Percentiles rank a stretch among this genome's conserved stretches.
Conservation (phyloP, 2,329 filamentous ascomycete species). For the Penicillium sp. region DNA sequence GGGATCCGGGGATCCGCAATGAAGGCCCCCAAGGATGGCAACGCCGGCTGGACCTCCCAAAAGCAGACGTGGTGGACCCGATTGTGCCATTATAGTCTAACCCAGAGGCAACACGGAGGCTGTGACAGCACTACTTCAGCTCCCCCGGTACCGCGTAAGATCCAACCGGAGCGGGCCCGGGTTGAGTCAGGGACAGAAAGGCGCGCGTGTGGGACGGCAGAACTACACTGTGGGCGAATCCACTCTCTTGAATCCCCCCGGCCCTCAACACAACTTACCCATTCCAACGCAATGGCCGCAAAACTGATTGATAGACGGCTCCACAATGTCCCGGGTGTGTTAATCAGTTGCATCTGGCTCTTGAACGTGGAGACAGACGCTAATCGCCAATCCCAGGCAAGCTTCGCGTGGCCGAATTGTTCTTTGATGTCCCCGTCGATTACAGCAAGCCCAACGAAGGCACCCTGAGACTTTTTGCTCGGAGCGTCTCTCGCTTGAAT, state of each 20-base stretch:
- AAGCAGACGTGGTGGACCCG: conserved; percentile 3
- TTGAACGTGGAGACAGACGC: no score
- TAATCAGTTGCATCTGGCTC: neutral
- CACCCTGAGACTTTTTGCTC: conserved; percentile 72
- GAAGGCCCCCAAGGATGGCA: neutral
- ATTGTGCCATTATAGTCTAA: no score
- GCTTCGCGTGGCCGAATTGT: conserved; percentile 73
- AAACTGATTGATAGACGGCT: conserved; percentile 39
- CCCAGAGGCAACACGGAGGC: no score
- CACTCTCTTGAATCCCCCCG: no score
- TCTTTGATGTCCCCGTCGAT: conserved; percentile 83
- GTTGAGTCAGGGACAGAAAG: conserved; percentile 3
- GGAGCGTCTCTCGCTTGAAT: conserved; percentile 62
- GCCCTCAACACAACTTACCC: conserved; percentile 6
- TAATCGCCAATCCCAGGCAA: conserved; percentile 55
- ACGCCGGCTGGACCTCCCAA: conserved; percentile 18
- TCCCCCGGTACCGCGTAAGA: neutral
- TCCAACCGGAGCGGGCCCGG: neutral
- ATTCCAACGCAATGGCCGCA: conserved; percentile 32
- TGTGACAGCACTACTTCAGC: neutral
- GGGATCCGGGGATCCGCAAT: conserved; percentile 16
- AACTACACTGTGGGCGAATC: no score
- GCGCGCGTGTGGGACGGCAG: no score
- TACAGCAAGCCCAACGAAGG: conserved; percentile 61
- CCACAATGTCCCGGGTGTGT: conserved; percentile 40